Evolutionary conservation across 148 eudicot genomes (phyloP).

Genomic region (Rhododendron henanense): DNA sequence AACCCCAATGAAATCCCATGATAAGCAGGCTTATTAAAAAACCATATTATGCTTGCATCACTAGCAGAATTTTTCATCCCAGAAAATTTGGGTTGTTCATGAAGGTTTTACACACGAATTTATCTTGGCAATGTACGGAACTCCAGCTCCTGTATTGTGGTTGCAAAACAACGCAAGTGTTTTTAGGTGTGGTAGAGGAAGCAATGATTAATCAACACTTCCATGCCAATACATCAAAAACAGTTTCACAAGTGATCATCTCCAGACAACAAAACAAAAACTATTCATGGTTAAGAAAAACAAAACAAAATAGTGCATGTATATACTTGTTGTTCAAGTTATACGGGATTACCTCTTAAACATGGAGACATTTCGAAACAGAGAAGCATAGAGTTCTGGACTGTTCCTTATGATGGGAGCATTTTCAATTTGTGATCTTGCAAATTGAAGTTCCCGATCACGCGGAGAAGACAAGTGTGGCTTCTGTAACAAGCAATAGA

Average conservation of each 20-base stretch:
- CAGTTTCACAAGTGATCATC: not conserved
- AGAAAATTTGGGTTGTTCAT: too few relatives aligned
- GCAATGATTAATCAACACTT: not conserved
- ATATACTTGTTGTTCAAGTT: not conserved
- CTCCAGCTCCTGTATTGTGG: not conserved
- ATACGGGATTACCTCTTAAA: constrained; percentile 46
- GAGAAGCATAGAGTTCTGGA: constrained; percentile 45
- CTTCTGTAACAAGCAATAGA: constrained; percentile 33
- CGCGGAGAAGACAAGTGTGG: constrained; percentile 33
- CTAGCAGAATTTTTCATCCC: too few relatives aligned
- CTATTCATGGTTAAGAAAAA: not conserved
- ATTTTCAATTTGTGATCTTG: constrained; percentile 48
- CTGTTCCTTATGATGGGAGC: constrained; percentile 37
- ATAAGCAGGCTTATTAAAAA: too few relatives aligned
- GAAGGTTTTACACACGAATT: too few relatives aligned
- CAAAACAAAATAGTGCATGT: not conserved
- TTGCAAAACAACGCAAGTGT: not conserved
- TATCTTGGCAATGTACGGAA: not conserved
- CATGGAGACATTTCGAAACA: constrained; percentile 59
- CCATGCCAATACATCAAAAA: not conserved
- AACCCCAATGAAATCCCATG: not conserved
- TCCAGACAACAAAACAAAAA: not conserved
- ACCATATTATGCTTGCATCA: too few relatives aligned
- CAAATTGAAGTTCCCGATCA: constrained; percentile 54
- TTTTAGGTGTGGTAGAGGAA: not conserved